A percentile compares a stretch with the other conserved stretches of the same genome.
phyloP scores from a whole-genome alignment of 148 eudicot species.

The Agrostemma githago region DNA sequence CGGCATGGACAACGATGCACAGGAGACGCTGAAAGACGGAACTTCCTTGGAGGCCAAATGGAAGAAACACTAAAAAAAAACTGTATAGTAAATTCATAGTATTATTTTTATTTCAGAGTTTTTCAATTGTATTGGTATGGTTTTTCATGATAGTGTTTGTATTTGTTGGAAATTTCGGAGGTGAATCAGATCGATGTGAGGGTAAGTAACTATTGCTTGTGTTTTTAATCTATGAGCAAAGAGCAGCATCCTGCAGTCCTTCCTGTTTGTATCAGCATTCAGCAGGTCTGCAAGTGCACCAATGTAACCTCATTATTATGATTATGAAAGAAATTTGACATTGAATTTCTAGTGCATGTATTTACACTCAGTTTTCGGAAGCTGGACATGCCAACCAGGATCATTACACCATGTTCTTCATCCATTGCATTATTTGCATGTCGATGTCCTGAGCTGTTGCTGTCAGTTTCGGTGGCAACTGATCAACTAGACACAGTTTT shows the following conservation, averaged over 20 bases:
- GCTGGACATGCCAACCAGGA: no score
- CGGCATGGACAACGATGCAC: conserved; percentile 74
- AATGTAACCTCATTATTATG: not conserved
- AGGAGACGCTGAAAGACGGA: conserved; percentile 67
- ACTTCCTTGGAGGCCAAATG: conserved; percentile 49
- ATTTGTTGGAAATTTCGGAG: conserved; percentile 22
- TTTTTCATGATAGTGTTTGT: not conserved
- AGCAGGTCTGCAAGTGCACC: not conserved
- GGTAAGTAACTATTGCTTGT: conserved; percentile 23
- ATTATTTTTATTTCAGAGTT: conserved; percentile 20
- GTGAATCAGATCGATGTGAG: conserved; percentile 24
- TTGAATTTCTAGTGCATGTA: not conserved
- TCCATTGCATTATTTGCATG: no score
- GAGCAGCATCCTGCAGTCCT: not conserved
- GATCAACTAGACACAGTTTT: no score
- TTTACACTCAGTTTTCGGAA: not conserved
- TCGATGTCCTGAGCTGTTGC: no score
- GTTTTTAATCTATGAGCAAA: conserved; percentile 12
- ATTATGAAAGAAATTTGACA: not conserved
- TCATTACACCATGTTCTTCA: no score
- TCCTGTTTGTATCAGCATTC: no score
- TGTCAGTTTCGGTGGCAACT: no score
- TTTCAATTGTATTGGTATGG: conserved; percentile 16
- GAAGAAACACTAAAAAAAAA: conserved; percentile 37
- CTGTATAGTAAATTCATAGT: conserved; percentile 6